These are phyloP conservation scores for Euryodendron excelsum DNA, from an alignment of 148 eudicot species.

Conservation along the genomic window DNA sequence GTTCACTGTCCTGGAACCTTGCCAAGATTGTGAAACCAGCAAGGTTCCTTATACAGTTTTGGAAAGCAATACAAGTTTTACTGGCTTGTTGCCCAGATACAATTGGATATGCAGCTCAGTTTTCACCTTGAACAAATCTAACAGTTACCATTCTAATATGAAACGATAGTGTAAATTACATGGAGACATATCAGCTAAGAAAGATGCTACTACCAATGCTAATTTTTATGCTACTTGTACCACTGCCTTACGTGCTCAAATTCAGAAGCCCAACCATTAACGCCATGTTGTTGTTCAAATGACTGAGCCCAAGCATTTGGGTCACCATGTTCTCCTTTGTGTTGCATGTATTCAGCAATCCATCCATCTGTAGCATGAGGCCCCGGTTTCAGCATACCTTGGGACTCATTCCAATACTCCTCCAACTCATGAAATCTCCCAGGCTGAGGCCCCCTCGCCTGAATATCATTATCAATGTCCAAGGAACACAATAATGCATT, in stretches of 20 bases:
- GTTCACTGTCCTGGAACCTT: background rate
- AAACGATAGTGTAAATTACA: background rate
- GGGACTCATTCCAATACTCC: slow-evolving; percentile 94
- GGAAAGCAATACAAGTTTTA: background rate
- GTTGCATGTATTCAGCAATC: slow-evolving; percentile 63
- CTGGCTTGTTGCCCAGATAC: background rate
- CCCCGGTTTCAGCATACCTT: slow-evolving; percentile 50
- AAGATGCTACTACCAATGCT: background rate
- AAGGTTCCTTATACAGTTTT: background rate
- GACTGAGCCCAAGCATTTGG: slow-evolving; percentile 80
- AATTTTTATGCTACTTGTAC: background rate
- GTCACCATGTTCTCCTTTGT: slow-evolving; percentile 39
- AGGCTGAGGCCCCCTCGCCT: slow-evolving; percentile 65
- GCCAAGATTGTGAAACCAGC: background rate
- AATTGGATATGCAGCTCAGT: background rate
- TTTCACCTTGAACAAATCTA: no score
- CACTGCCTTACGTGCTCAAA: slow-evolving; percentile 72
- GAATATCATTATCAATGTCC: slow-evolving; percentile 76
- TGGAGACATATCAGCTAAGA: background rate
- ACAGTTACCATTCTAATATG: background rate
- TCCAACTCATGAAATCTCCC: slow-evolving; percentile 81
- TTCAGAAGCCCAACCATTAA: slow-evolving; percentile 94
- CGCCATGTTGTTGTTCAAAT: slow-evolving; percentile 83
- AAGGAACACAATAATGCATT: slow-evolving; percentile 75
- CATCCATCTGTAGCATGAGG: slow-evolving; percentile 75